Evolutionary conservation across 2,329 filamentous ascomycete species (phyloP).

Genomic region (Knufia fluminis): DNA sequence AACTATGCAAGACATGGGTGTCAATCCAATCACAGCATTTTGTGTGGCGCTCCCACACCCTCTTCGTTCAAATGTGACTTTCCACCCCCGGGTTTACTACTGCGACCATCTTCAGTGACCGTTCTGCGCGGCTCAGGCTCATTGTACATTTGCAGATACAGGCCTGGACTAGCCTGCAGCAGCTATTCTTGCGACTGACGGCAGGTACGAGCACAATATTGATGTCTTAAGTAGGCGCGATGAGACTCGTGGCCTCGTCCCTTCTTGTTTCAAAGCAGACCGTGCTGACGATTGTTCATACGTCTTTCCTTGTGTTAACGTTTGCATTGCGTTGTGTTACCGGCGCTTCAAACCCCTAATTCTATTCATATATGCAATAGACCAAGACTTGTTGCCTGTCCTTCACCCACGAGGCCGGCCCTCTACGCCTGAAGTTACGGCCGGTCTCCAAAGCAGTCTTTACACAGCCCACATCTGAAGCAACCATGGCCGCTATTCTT

Average conservation of each 20-base stretch:
- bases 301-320: background rate
- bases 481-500: slow-evolving; percentile 7
- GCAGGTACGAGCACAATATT: background rate
- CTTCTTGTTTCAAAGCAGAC: slow-evolving; percentile 1
- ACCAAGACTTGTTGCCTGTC: background rate
- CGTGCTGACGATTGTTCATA: background rate
- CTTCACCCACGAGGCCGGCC: slow-evolving; percentile 1
- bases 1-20: background rate
- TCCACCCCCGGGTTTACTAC: slow-evolving; percentile 1
- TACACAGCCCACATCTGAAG: background rate
- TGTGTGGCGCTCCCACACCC: background rate
- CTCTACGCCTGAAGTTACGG: background rate
- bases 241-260: background rate
- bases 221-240: slow-evolving; percentile 3
- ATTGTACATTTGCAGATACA: background rate
- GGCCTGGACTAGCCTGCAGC: background rate
- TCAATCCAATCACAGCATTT: background rate
- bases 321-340: background rate
- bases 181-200: background rate
- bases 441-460: background rate
- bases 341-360: slow-evolving; percentile 1
- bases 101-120: background rate
- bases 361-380: slow-evolving; percentile 8
- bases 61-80: background rate
- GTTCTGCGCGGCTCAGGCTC: background rate